phyloP scores from a whole-genome alignment of 352 stramenopile species.

The Globisporangium uncinulatum region DNA sequence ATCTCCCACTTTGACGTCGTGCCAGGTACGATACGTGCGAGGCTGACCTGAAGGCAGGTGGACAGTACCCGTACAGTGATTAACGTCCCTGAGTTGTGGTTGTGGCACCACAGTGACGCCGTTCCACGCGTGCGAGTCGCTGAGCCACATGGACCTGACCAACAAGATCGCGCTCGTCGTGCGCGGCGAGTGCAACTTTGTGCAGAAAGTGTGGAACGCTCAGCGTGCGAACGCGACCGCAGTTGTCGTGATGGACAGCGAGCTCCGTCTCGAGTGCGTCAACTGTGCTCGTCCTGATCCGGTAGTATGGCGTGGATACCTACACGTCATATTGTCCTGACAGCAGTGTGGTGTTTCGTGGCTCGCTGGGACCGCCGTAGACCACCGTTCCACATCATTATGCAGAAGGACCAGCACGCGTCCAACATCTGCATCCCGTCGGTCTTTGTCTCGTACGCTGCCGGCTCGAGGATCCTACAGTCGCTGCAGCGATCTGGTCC shows the following conservation, averaged over 20 bases:
- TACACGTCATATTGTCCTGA: no score
- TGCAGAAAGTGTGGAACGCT: slow-evolving; percentile 41
- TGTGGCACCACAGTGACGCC: slow-evolving; percentile 24
- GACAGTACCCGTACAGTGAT: neutral
- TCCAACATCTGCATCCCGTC: slow-evolving; percentile 55
- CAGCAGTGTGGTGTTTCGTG: neutral
- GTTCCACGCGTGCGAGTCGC: slow-evolving; percentile 57
- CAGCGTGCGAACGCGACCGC: slow-evolving; percentile 59
- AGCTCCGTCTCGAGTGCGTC: slow-evolving; percentile 48
- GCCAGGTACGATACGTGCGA: slow-evolving; percentile 16
- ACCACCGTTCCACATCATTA: slow-evolving; percentile 76
- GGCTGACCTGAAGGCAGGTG: neutral
- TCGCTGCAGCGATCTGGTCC: slow-evolving; percentile 28
- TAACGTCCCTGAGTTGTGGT: neutral
- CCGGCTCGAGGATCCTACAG: slow-evolving; percentile 51
- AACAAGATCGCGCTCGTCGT: slow-evolving; percentile 72
- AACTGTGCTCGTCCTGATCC: no score
- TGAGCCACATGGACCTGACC: slow-evolving; percentile 33
- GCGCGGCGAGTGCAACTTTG: slow-evolving; percentile 65
- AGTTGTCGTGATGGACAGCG: slow-evolving; percentile 72
- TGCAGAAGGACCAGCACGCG: slow-evolving; percentile 78
- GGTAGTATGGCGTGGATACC: no score
- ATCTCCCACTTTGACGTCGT: slow-evolving; percentile 38
- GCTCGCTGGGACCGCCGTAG: slow-evolving; percentile 14
- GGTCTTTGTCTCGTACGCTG: slow-evolving; percentile 65